Evolutionary conservation across 2,329 filamentous ascomycete species (phyloP).

Genomic region (Pleomassaria siparia): DNA sequence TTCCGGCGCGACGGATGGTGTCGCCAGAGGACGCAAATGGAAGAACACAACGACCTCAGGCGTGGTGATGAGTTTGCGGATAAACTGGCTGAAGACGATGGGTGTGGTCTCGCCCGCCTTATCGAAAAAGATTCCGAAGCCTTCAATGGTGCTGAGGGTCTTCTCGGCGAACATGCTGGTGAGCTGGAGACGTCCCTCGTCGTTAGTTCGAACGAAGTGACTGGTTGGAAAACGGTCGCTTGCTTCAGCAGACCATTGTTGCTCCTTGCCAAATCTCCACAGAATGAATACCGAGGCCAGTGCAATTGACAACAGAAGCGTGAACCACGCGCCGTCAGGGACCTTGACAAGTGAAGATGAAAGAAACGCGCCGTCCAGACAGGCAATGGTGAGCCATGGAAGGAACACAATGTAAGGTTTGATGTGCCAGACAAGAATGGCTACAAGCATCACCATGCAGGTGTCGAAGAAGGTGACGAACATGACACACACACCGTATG

Average conservation of each 20-base stretch:
- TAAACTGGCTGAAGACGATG: constrained; percentile 70
- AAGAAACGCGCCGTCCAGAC: constrained; percentile 69
- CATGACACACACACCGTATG: constrained; percentile 79
- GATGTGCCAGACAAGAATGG: constrained; percentile 71
- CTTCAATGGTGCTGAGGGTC: constrained; percentile 43
- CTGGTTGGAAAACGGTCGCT: constrained; percentile 56
- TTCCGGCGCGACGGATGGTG: constrained; percentile 48
- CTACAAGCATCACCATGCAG: constrained; percentile 70
- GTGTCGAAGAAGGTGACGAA: constrained; percentile 79
- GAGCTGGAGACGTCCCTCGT: constrained; percentile 40
- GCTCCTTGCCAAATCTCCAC: constrained; percentile 78
- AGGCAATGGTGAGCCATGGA: constrained; percentile 65
- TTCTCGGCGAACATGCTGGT: constrained; percentile 42
- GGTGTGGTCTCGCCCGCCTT: constrained; percentile 69
- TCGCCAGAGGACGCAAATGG: constrained; percentile 66
- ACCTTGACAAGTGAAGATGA: constrained; percentile 72
- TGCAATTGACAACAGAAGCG: constrained; percentile 63
- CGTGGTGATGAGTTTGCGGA: constrained; percentile 67
- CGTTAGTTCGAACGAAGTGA: constrained; percentile 44
- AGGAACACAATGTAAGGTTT: constrained; percentile 61
- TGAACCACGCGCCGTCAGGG: constrained; percentile 78
- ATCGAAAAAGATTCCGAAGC: constrained; percentile 77
- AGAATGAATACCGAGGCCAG: constrained; percentile 68
- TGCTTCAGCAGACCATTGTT: constrained; percentile 72
- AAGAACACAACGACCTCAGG: constrained; percentile 74